phyloP scores from a whole-genome alignment of 371 early-diverging fungal species.

The Apophysomyces variabilis region DNA sequence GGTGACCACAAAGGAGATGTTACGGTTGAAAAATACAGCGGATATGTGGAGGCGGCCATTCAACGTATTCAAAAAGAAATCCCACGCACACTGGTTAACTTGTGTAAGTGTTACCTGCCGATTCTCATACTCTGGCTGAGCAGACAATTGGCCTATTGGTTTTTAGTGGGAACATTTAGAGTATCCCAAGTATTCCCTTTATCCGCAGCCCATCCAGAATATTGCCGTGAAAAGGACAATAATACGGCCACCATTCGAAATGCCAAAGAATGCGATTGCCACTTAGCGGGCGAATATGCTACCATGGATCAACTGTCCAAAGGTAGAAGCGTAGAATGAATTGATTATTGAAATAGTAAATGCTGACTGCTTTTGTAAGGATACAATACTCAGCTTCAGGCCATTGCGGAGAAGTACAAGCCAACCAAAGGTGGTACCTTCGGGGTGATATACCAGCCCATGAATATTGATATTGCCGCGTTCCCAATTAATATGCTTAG shows the following conservation, averaged over 20 bases:
- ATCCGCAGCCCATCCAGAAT: slow-evolving; percentile 13
- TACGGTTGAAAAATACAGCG: slow-evolving; percentile 20
- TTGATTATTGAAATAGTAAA: no score
- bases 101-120: slow-evolving; percentile 11
- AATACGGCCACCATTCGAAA: slow-evolving; percentile 13
- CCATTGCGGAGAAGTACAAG: slow-evolving; percentile 19
- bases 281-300: not conserved
- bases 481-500: slow-evolving; percentile 17
- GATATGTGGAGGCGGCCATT: slow-evolving; percentile 20
- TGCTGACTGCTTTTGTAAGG: not conserved
- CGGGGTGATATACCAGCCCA: slow-evolving; percentile 14
- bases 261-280: slow-evolving; percentile 20
- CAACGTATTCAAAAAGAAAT: slow-evolving; percentile 19
- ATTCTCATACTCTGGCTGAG: not conserved
- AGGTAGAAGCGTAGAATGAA: not conserved
- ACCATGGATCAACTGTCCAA: slow-evolving; percentile 9
- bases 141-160: not conserved
- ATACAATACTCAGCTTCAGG: slow-evolving; percentile 16
- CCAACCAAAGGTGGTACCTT: slow-evolving; percentile 9
- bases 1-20: slow-evolving; percentile 11
- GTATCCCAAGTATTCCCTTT: slow-evolving; percentile 20
- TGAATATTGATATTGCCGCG: slow-evolving; percentile 13
- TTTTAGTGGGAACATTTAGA: slow-evolving; percentile 17
- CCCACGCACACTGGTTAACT: slow-evolving; percentile 20
- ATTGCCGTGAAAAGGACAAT: slow-evolving; percentile 14